These are phyloP conservation scores for Jaenimonas drosophilae DNA, from an alignment of 208 protist species.

Conservation along the genomic window DNA sequence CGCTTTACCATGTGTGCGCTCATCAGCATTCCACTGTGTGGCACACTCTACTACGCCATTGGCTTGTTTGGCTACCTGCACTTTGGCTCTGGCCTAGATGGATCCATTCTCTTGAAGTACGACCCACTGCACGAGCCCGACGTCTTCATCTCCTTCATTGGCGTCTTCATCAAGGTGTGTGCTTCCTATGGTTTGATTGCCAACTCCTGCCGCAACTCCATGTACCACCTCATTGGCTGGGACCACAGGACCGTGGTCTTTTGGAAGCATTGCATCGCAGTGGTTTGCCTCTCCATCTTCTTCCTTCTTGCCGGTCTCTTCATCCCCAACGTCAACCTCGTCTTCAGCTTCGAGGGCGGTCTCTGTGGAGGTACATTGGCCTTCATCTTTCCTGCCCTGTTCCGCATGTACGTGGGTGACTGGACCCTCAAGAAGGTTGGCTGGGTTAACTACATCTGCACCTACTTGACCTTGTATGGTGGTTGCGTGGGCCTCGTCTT, in stretches of 20 bases:
- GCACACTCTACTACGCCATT: constrained; percentile 13
- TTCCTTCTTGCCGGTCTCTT: constrained; percentile 15
- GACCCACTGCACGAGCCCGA: constrained; percentile 12
- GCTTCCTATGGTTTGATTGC: constrained; percentile 5
- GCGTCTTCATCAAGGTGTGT: constrained; percentile 13
- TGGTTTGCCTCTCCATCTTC: constrained; percentile 4
- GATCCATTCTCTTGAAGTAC: constrained; percentile 18
- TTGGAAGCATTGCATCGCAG: constrained; percentile 5
- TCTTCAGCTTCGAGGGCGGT: constrained; percentile 20
- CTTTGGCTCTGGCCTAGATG: constrained; percentile 12
- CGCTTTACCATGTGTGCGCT: constrained; percentile 10
- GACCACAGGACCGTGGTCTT: neutral
- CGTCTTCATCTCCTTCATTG: constrained; percentile 10
- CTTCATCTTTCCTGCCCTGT: constrained; percentile 19
- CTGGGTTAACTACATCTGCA: constrained; percentile 4
- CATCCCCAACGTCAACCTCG: constrained; percentile 20
- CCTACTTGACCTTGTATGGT: constrained; percentile 7
- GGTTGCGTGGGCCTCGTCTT: constrained; percentile 7
- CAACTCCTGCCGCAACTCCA: constrained; percentile 8
- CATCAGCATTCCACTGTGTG: constrained; percentile 18
- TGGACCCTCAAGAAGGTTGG: constrained; percentile 3
- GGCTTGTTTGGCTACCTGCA: constrained; percentile 29
- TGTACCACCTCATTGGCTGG: constrained; percentile 6
- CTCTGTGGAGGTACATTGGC: constrained; percentile 13
- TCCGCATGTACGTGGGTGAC: constrained; percentile 8